Conservation (phyloP, 2,329 filamentous ascomycete species). For the Capronia epimyces region DNA sequence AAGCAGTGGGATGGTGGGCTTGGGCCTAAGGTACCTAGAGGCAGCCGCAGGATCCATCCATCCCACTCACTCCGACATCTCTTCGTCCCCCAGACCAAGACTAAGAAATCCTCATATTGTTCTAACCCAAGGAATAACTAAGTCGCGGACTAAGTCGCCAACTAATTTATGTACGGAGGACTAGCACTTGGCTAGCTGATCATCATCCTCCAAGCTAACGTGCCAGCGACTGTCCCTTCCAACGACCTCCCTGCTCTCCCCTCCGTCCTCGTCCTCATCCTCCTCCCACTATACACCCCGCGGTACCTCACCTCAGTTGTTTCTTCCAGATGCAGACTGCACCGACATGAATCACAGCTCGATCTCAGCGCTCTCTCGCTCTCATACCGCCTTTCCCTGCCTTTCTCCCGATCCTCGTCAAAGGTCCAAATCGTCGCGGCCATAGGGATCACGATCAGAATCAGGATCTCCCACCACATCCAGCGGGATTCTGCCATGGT, state of each 20-base stretch:
- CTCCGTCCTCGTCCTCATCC: conserved; percentile 1
- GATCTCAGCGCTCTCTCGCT: conserved; percentile 12
- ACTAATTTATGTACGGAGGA: too few relatives aligned
- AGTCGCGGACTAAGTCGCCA: neutral
- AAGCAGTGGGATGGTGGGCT: neutral
- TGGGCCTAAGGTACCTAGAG: too few relatives aligned
- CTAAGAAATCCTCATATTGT: neutral
- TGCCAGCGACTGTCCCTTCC: neutral
- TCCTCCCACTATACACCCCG: neutral
- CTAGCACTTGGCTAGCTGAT: neutral
- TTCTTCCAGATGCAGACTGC: conserved; percentile 12
- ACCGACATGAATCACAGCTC: conserved; percentile 19
- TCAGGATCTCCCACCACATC: neutral
- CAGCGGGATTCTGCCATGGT: conserved; percentile 10
- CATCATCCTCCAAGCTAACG: neutral
- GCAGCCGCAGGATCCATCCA: neutral
- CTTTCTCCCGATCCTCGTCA: conserved; percentile 16
- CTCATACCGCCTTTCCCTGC: conserved; percentile 15
- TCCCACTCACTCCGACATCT: neutral
- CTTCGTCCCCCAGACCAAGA: neutral
- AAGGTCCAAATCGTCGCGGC: conserved; percentile 8
- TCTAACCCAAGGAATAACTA: neutral
- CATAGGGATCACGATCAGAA: conserved; percentile 1
- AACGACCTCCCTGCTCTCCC: neutral
- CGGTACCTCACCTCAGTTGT: neutral